Evolutionary conservation across 192 early-diverging fungal genomes (phyloP), one percentile per base, ranked within the genome.

Genomic region (Linnemannia exigua): DNA sequence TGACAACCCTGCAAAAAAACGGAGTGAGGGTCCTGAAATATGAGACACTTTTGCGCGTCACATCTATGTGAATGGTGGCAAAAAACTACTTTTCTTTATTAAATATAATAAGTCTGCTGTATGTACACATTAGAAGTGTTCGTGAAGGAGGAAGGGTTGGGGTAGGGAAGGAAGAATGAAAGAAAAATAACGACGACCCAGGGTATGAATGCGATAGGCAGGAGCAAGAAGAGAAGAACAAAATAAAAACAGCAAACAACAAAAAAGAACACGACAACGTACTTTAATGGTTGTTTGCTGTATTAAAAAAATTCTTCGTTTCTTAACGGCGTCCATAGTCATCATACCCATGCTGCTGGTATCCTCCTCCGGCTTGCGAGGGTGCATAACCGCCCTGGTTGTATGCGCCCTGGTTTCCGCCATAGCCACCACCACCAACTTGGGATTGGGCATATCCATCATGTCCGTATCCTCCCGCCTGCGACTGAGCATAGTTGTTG

Each of bases 331-430:
- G 58, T 7, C 9, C 58, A 15, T 33, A 63, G 2, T 63, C 58
- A 16, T 72, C n/a, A 38, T 82, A 71, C 31, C 70, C 70, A 31
- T 58, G 54, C 20, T 38, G n/a, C 4, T 44, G 28, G 63, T 72
- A 71, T 44, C 70, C 70, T 37, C 82, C 82, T 25, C 82, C 82
- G 22, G 38, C 72, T 73, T 79, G 82, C 36, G 72, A 70, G 31
- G 37, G 22, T 5, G 76, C 77, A 63, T 84, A 84, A 19, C 72
- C 70, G 25, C 69, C 47, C 4, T 82, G 80, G 33, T 75, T 68
- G 63, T 82, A 82, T 22, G 74, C 74, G 35, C 74, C 61, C 28
- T 63, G 58, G 28, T 67, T 67, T n/a, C 74, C 74, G 1, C 19
- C 72, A n/a, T 50, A 47, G 48, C 66, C 63, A 33, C 63, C 63